These are phyloP conservation scores for Leucoagaricus sp. DNA, from an alignment of 1,284 basidiomycete species.

Conservation along the genomic window DNA sequence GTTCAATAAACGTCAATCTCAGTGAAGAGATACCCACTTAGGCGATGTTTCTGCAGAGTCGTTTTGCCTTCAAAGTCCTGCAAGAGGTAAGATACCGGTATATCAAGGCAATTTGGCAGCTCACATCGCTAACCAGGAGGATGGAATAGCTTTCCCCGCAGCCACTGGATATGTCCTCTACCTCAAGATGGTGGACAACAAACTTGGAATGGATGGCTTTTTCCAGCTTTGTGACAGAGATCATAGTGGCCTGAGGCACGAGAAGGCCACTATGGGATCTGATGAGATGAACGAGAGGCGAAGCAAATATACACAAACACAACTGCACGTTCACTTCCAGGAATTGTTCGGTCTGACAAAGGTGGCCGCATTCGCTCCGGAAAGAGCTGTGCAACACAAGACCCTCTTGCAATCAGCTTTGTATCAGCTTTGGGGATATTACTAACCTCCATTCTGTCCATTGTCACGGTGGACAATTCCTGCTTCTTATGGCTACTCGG, in stretches of 20 bases:
- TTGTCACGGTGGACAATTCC: background rate
- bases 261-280: slow-evolving; percentile 16
- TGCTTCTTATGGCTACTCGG: slow-evolving; percentile 3
- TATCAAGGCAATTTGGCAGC: slow-evolving; percentile 19
- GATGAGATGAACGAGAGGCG: slow-evolving; percentile 20
- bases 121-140: slow-evolving; percentile 72
- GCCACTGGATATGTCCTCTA: slow-evolving; percentile 74
- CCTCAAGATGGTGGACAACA: slow-evolving; percentile 64
- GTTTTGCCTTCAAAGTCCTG: slow-evolving; percentile 75
- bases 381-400: background rate
- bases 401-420: background rate
- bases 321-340: background rate
- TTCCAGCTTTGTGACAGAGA: slow-evolving; percentile 58
- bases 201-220: slow-evolving; percentile 58
- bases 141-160: slow-evolving; percentile 78
- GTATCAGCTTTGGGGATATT: background rate
- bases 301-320: slow-evolving; percentile 3
- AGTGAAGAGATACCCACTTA: slow-evolving; percentile 42
- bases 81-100: background rate
- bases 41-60: slow-evolving; percentile 69
- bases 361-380: background rate
- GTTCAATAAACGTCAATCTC: background rate
- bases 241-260: slow-evolving; percentile 45
- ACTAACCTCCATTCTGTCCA: background rate
- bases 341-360: background rate